A percentile compares a stretch with the other conserved stretches of the same genome.
These are phyloP conservation scores for Basipetospora sp. DNA, from an alignment of 2,329 filamentous ascomycete species.

Conservation along the genomic window DNA sequence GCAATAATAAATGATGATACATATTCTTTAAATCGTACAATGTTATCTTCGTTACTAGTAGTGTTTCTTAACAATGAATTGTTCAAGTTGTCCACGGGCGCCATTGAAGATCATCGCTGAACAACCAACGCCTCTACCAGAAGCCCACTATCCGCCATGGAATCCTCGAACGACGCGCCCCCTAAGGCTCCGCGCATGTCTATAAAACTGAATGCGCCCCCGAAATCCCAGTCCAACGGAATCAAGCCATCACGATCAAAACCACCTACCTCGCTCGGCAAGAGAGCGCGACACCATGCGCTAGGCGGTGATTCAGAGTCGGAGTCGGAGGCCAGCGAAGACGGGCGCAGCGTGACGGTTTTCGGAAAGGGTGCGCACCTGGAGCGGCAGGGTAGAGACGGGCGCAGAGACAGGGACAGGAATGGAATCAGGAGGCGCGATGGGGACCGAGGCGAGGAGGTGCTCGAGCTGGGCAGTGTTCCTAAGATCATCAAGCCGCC, in stretches of 20 bases:
- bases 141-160: no score
- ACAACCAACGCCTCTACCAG: no score
- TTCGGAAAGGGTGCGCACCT: no score
- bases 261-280: constrained; percentile 8
- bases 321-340: constrained; percentile 6
- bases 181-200: constrained; percentile 9
- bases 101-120: no score
- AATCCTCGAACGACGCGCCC: background rate
- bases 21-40: no score
- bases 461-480: constrained; percentile 1
- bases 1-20: background rate
- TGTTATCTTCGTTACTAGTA: no score
- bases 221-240: constrained; percentile 4
- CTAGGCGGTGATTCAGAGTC: constrained; percentile 9
- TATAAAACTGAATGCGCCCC: constrained; percentile 7
- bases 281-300: constrained; percentile 8
- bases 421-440: background rate
- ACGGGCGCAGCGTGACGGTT: constrained; percentile 2
- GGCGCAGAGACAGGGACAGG: constrained; percentile 1
- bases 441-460: background rate
- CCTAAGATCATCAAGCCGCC: constrained; percentile 8
- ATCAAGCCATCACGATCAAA: constrained; percentile 2
- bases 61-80: no score
- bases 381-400: background rate
- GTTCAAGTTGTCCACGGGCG: no score